These are phyloP conservation scores for Colletotrichum gloeosporioides DNA, from an alignment of 2,329 filamentous ascomycete species.

Conservation along the genomic window DNA sequence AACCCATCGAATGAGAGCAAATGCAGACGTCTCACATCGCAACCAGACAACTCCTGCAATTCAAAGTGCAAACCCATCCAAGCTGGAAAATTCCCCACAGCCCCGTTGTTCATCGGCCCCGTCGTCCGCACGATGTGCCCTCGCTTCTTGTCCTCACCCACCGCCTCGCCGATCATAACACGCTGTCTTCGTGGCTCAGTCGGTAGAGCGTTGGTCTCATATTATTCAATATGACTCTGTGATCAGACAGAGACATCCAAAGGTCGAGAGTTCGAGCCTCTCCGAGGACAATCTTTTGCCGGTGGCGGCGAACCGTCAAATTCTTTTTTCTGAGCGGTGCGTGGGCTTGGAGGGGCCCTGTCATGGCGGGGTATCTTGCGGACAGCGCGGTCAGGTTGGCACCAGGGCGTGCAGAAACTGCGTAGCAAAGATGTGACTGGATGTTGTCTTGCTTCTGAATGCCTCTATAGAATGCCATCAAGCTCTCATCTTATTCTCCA, in stretches of 20 bases:
- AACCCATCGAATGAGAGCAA: not conserved
- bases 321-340: not conserved
- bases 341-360: not conserved
- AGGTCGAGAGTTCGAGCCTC: conserved; percentile 1
- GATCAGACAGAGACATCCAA: not conserved
- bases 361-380: not conserved
- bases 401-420: not conserved
- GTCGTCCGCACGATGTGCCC: not conserved
- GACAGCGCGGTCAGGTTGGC: fast-evolving
- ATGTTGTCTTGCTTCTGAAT: not conserved
- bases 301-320: not conserved
- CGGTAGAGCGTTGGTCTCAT: conserved; percentile 3
- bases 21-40: not conserved
- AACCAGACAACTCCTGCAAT: not conserved
- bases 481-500: not conserved
- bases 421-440: not conserved
- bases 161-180: not conserved
- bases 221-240: not conserved
- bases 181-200: not conserved
- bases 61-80: not conserved
- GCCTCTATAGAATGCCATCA: fast-evolving
- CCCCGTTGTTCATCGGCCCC: not conserved
- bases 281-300: not conserved
- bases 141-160: not conserved
- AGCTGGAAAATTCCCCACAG: not conserved